Percentiles rank a stretch among this genome's conserved stretches.
phyloP scores from a whole-genome alignment of 2,329 filamentous ascomycete genomes.

The Magnaporthiopsis rhizophila region DNA sequence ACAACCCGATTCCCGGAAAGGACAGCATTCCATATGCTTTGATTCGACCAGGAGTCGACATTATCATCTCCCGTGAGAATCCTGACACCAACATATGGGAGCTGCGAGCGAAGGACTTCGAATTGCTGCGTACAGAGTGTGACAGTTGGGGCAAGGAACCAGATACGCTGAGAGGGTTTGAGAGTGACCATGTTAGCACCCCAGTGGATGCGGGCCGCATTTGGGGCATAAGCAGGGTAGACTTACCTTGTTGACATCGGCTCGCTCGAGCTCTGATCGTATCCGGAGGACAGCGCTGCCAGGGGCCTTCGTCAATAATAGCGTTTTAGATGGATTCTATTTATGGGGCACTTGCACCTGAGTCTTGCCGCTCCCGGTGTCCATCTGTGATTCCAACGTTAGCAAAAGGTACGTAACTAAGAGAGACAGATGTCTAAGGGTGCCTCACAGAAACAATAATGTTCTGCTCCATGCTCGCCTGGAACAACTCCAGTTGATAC shows the following conservation, averaged over 20 bases:
- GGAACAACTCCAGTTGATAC: slow-evolving; percentile 72
- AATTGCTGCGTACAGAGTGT: slow-evolving; percentile 60
- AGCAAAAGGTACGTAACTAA: not conserved
- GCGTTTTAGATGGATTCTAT: not conserved
- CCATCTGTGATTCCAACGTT: slow-evolving; percentile 48
- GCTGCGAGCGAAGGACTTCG: slow-evolving; percentile 49
- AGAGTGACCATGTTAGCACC: slow-evolving; percentile 12
- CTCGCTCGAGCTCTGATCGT: slow-evolving; percentile 51
- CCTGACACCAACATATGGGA: slow-evolving; percentile 50
- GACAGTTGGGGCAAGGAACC: slow-evolving; percentile 68
- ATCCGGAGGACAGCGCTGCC: slow-evolving; percentile 61
- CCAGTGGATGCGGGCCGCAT: not conserved
- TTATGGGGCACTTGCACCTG: slow-evolving; percentile 51
- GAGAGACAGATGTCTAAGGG: not conserved
- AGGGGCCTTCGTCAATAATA: not conserved
- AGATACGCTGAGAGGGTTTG: slow-evolving; percentile 42
- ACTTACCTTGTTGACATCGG: slow-evolving; percentile 44
- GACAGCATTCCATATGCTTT: slow-evolving; percentile 49
- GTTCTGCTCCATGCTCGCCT: slow-evolving; percentile 59
- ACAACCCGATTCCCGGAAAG: slow-evolving; percentile 61
- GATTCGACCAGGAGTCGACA: slow-evolving; percentile 64
- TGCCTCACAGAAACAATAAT: slow-evolving; percentile 58
- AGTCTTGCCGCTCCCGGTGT: slow-evolving; percentile 73
- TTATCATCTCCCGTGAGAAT: slow-evolving; percentile 61
- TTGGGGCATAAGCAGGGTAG: not conserved